Evolutionary conservation across 2,329 filamentous ascomycete species (phyloP).

Genomic region (Arthroderma sp.): DNA sequence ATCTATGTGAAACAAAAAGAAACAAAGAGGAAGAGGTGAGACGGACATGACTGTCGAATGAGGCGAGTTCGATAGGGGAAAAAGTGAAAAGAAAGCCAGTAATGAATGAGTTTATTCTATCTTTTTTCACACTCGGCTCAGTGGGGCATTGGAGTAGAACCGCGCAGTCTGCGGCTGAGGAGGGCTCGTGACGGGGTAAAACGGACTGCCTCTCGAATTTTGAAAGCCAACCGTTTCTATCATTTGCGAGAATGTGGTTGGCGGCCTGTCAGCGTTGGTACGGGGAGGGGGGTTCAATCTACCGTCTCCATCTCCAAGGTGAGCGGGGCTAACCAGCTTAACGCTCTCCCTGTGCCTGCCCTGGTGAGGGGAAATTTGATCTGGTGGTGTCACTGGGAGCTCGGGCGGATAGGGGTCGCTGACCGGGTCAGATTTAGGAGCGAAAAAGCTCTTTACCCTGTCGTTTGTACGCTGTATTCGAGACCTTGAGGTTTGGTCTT

Average conservation of each 20-base stretch:
- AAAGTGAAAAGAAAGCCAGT: too few relatives aligned
- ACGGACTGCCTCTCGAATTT: conserved; percentile 17
- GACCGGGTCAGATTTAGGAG: conserved; percentile 14
- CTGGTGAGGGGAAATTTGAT: conserved; percentile 13
- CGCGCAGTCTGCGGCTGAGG: conserved; percentile 6
- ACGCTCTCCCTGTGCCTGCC: conserved; percentile 33
- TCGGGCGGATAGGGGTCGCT: conserved; percentile 12
- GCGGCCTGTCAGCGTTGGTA: conserved; percentile 12
- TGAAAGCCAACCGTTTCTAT: conserved; percentile 26
- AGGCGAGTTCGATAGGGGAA: too few relatives aligned
- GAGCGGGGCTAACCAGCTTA: conserved; percentile 33
- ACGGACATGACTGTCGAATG: too few relatives aligned
- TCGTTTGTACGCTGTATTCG: conserved; percentile 23
- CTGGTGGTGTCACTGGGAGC: conserved; percentile 20
- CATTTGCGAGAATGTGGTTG: conserved; percentile 26
- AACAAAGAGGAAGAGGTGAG: too few relatives aligned
- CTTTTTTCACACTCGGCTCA: too few relatives aligned
- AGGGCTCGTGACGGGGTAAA: conserved; percentile 17
- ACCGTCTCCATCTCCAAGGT: conserved; percentile 9
- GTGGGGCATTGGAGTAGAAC: too few relatives aligned
- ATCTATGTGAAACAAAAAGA: too few relatives aligned
- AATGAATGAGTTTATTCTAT: too few relatives aligned
- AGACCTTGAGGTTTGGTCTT: conserved; percentile 15
- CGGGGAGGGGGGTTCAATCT: conserved; percentile 18
- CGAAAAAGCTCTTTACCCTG: conserved; percentile 27